Conservation (phyloP, 305 asterid species). For the Nicotiana rustica region DNA sequence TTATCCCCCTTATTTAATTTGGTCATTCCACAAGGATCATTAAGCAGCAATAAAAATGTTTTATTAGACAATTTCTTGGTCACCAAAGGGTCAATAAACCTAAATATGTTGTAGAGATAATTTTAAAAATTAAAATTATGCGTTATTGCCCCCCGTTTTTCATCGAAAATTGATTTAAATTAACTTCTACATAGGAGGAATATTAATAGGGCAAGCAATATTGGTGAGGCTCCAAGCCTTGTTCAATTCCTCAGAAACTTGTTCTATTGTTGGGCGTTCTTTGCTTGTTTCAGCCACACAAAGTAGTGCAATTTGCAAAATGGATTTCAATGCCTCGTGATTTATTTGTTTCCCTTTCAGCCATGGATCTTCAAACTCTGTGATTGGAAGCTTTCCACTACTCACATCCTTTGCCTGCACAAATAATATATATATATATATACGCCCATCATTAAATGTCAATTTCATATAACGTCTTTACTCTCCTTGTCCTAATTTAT, state of each 20-base stretch:
- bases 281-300: slow-evolving; percentile 70
- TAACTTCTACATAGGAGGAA: background rate
- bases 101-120: background rate
- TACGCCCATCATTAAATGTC: background rate
- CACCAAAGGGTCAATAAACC: background rate
- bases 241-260: slow-evolving; percentile 69
- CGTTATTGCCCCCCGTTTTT: background rate
- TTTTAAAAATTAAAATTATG: background rate
- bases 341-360: slow-evolving; percentile 52
- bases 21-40: background rate
- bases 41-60: background rate
- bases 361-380: slow-evolving; percentile 68
- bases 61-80: background rate
- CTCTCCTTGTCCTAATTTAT: background rate
- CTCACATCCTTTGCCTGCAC: slow-evolving; percentile 83
- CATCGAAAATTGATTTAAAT: background rate
- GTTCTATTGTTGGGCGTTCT: slow-evolving; percentile 70
- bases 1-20: background rate
- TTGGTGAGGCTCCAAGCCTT: slow-evolving; percentile 62
- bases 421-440: background rate
- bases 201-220: background rate
- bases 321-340: slow-evolving; percentile 63
- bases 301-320: slow-evolving; percentile 71
- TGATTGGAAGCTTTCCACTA: slow-evolving; percentile 61
- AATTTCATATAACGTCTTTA: background rate